Evolutionary conservation across 192 early-diverging fungal genomes (phyloP).

Genomic region (Jimgerdemannia flammicorona): DNA sequence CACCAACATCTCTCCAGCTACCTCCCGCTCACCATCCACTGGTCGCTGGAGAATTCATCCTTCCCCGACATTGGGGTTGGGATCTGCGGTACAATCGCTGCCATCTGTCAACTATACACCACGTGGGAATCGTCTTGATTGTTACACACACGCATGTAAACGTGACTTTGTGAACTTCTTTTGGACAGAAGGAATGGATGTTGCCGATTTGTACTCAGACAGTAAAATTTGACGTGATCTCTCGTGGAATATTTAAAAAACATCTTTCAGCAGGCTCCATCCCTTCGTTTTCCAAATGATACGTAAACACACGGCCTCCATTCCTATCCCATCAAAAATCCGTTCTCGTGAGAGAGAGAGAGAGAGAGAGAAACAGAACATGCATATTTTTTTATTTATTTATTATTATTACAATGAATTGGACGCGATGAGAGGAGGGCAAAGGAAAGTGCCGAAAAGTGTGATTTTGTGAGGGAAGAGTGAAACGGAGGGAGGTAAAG

Average conservation of each 20-base stretch:
- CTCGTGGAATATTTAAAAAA: no score
- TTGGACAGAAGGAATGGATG: no score
- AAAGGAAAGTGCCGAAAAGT: not conserved
- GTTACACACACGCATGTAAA: not conserved
- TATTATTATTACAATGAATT: not conserved
- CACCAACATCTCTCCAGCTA: slow-evolving; percentile 13
- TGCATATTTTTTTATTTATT: not conserved
- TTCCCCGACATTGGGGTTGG: slow-evolving; percentile 95
- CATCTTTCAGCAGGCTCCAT: no score
- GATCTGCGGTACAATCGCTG: slow-evolving; percentile 91
- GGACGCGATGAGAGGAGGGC: not conserved
- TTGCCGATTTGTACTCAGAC: no score
- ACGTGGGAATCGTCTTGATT: slow-evolving; percentile 52
- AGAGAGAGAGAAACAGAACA: no score
- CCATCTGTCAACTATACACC: slow-evolving; percentile 74
- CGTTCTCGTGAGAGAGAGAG: no score
- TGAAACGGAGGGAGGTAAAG: not conserved
- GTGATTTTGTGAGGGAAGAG: not conserved
- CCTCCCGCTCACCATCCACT: slow-evolving; percentile 59
- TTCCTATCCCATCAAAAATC: no score
- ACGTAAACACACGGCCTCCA: no score
- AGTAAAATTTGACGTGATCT: no score
- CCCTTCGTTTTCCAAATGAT: no score
- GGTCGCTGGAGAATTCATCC: slow-evolving; percentile 78
- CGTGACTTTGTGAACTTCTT: not conserved